Evolutionary conservation across 139 green algal species (phyloP).

Genomic region (Pleodorina starrii): DNA sequence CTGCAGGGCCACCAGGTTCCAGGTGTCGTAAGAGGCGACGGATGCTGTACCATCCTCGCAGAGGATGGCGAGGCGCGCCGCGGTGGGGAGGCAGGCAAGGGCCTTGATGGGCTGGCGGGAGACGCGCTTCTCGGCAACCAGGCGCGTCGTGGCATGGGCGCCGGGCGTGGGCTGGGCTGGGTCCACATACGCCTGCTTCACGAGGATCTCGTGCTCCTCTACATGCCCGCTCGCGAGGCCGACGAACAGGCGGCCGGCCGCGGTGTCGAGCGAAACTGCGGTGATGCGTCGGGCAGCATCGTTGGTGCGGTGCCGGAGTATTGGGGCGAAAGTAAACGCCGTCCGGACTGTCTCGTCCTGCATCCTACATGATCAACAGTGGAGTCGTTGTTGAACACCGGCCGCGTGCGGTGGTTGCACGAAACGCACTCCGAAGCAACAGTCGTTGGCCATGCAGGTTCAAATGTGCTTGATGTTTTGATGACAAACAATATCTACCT

Average conservation of each 20-base stretch:
- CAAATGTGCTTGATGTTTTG: not conserved
- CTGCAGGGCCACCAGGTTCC: conserved; percentile 41
- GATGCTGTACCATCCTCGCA: conserved; percentile 53
- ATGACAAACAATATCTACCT: not conserved
- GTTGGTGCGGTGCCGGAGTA: conserved; percentile 45
- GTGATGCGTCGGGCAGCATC: conserved; percentile 63
- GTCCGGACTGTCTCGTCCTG: conserved; percentile 47
- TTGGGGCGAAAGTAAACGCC: conserved; percentile 54
- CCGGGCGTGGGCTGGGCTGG: not conserved
- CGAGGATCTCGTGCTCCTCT: conserved; percentile 55
- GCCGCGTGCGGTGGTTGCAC: not conserved
- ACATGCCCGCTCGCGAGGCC: conserved; percentile 56
- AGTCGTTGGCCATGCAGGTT: too few relatives aligned
- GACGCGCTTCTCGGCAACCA: conserved; percentile 51
- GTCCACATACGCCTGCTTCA: conserved; percentile 22
- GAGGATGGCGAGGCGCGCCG: conserved; percentile 28
- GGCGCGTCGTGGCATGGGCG: not conserved
- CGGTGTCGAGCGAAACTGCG: conserved; percentile 52
- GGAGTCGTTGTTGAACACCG: too few relatives aligned
- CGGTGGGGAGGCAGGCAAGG: conserved; percentile 46
- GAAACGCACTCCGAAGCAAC: not conserved
- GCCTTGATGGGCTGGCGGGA: conserved; percentile 28
- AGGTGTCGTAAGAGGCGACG: conserved; percentile 57
- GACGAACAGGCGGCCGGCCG: conserved; percentile 45
- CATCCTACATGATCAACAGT: too few relatives aligned